Evolutionary conservation across 2,329 filamentous ascomycete genomes (phyloP).

Genomic region (Diaporthe capsici): DNA sequence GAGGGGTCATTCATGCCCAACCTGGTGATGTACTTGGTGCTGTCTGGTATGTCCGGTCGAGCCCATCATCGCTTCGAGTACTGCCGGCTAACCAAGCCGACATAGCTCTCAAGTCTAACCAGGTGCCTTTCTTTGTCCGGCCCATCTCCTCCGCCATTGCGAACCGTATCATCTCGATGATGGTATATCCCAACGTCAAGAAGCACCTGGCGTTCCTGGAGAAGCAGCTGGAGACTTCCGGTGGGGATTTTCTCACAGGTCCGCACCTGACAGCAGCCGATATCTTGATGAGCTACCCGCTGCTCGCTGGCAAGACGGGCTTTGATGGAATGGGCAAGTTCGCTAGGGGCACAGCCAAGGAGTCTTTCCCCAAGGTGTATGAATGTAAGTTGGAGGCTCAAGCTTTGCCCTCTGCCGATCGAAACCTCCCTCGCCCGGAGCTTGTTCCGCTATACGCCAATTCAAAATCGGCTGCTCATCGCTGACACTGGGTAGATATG

Average conservation of each 20-base stretch:
- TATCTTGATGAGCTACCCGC: constrained; percentile 67
- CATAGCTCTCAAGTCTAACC: constrained; percentile 59
- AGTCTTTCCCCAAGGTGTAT: constrained; percentile 58
- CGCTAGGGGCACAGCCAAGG: constrained; percentile 46
- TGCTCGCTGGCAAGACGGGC: constrained; percentile 59
- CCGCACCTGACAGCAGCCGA: constrained; percentile 65
- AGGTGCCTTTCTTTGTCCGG: constrained; percentile 67
- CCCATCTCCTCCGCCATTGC: constrained; percentile 64
- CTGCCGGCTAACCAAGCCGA: background rate
- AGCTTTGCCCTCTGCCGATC: background rate
- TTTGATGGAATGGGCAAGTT: constrained; percentile 59
- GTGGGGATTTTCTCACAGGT: constrained; percentile 64
- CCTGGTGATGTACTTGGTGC: constrained; percentile 75
- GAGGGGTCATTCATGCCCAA: constrained; percentile 87
- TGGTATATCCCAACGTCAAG: constrained; percentile 63
- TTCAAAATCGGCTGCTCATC: background rate
- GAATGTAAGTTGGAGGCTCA: constrained; percentile 56
- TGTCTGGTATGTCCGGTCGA: constrained; percentile 58
- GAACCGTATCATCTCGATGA: constrained; percentile 56
- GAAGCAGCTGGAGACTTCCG: constrained; percentile 61
- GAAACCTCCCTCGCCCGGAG: background rate
- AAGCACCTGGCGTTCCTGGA: constrained; percentile 65
- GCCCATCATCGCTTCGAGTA: background rate
- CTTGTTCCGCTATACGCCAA: background rate
- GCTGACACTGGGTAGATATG: constrained; percentile 27